Conservation (phyloP, 2,329 filamentous ascomycete genomes). For the Rhytidhysteron rufulum region DNA sequence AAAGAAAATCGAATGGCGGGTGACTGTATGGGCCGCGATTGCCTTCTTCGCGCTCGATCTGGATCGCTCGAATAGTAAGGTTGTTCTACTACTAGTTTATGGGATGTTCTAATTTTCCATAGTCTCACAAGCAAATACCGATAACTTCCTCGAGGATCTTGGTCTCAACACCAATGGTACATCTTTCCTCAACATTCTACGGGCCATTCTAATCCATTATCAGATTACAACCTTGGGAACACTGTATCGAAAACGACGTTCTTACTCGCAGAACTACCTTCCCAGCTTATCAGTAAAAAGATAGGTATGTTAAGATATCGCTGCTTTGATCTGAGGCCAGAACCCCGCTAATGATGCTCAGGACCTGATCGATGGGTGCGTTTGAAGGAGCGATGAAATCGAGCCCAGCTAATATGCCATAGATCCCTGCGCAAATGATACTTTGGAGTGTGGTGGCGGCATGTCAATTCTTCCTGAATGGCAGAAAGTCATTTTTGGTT, state of each 20-base stretch:
- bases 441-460: constrained; percentile 46
- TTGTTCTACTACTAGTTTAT: too few species aligned
- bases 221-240: constrained; percentile 24
- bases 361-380: too few species aligned
- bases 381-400: too few species aligned
- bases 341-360: too few species aligned
- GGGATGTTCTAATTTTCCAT: too few species aligned
- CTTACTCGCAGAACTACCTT: constrained; percentile 51
- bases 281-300: constrained; percentile 40
- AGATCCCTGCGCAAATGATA: constrained; percentile 39
- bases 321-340: too few species aligned
- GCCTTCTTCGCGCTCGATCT: constrained; percentile 49
- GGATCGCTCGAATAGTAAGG: too few species aligned
- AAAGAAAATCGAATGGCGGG: constrained; percentile 26
- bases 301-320: constrained; percentile 36
- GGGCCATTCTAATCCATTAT: too few species aligned
- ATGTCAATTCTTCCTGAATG: constrained; percentile 63
- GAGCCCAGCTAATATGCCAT: too few species aligned
- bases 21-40: constrained; percentile 39
- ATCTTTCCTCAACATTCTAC: too few species aligned
- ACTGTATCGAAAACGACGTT: constrained; percentile 73
- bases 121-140: too few species aligned
- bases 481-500: constrained; percentile 36
- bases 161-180: constrained; percentile 1
- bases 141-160: too few species aligned